Evolutionary conservation across 2,329 filamentous ascomycete species (phyloP), one percentile per base, ranked within the genome.

Genomic region (Talaromyces sp.): DNA sequence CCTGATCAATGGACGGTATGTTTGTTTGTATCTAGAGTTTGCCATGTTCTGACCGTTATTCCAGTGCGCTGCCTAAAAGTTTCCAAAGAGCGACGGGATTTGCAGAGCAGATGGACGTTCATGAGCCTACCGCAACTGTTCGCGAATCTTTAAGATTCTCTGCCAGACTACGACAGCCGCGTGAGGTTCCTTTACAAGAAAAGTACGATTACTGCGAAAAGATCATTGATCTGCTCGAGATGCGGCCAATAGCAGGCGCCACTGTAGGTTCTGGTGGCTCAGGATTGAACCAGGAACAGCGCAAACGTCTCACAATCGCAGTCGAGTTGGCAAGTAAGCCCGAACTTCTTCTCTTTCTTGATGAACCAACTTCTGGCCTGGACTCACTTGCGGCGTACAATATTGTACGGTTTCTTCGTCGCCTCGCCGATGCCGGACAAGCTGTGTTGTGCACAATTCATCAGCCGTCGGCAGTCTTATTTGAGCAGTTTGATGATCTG

Each of bases 371-470:
- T 0, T 87, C 84, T 0, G 87, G 87, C 19, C 80, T 92, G 0
- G 90, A 92, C 68, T 88, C 87, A 2, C 84, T 89, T 63, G 88
- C 88, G 5, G 89, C 90, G 0, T 88, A 85, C 68, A 86, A 87
- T 68, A 88, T 88, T 67, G 81, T 87, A 2, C 82, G 85, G 0
- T 87, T 89, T 67, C 76, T 89, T 8, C 82, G 85, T 3, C 87
- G 87, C 70, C 78, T 89, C 1, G 85, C 87, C 1, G 84, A 86
- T n/a, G 90, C 90, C 2, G 93, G 92, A 1, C 93, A 96, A 74
- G 92, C 92, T 10, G 92, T 96, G 70, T 84, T 96, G 3, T 96
- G 92, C 79, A 96, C 93, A 0, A 96, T 96, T 68, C 93, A 96
- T 75, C 93, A 96, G 75, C 92, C 93, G 1, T 94, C 93, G 69